These are phyloP conservation scores for Candida tetrigidarum DNA, from an alignment of 1,139 yeast species.

Conservation along the genomic window DNA sequence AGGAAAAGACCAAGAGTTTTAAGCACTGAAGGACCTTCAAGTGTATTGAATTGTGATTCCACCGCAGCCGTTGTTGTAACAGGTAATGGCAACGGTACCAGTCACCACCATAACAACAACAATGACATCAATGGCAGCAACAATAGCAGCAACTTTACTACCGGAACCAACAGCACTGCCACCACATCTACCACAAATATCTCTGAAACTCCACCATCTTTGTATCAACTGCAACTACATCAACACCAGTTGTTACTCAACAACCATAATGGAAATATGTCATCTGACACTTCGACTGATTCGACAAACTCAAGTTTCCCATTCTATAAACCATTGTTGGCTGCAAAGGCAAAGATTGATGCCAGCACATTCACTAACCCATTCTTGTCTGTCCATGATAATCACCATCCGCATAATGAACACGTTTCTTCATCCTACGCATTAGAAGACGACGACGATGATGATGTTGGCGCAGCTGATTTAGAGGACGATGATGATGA, in stretches of 20 bases:
- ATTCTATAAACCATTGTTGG: slow-evolving; percentile 7
- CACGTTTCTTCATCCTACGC: slow-evolving; percentile 4
- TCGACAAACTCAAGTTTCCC: slow-evolving; percentile 8
- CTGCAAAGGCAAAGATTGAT: slow-evolving; percentile 8
- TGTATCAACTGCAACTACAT: slow-evolving; percentile 7
- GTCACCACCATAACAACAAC: too few species aligned
- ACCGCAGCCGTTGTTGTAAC: slow-evolving; percentile 7
- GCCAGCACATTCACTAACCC: slow-evolving; percentile 13
- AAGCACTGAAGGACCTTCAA: slow-evolving; percentile 16
- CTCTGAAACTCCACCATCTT: slow-evolving; percentile 9
- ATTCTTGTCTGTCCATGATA: slow-evolving; percentile 15
- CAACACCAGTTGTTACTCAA: slow-evolving; percentile 5
- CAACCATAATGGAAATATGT: slow-evolving; percentile 1
- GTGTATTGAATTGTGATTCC: slow-evolving; percentile 39
- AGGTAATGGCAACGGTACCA: slow-evolving; percentile 9
- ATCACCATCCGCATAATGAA: slow-evolving; percentile 9
- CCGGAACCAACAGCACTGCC: slow-evolving; percentile 6
- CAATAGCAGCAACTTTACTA: slow-evolving; percentile 7
- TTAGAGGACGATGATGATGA: slow-evolving; percentile 15
- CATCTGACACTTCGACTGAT: slow-evolving; percentile 9
- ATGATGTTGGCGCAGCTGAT: too few species aligned
- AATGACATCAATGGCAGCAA: slow-evolving; percentile 10
- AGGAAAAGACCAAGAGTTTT: slow-evolving; percentile 54
- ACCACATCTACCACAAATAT: slow-evolving; percentile 6
- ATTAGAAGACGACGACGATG: slow-evolving; percentile 6